Evolutionary conservation across 139 green algal species (phyloP).

Genomic region (Picochlorum costavermella): DNA sequence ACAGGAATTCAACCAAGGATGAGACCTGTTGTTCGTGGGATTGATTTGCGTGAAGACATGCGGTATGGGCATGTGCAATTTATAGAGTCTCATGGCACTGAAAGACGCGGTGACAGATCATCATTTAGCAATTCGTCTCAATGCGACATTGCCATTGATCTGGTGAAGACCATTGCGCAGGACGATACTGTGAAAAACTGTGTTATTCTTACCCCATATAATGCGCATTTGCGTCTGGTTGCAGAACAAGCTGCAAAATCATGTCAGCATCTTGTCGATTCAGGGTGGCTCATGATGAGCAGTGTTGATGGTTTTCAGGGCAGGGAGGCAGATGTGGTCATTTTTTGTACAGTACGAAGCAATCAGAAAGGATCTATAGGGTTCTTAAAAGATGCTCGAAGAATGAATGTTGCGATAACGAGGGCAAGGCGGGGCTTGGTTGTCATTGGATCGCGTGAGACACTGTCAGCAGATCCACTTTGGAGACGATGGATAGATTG

Average conservation of each 20-base stretch:
- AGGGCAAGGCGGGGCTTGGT: constrained; percentile 61
- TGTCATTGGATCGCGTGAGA: constrained; percentile 45
- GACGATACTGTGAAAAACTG: constrained; percentile 35
- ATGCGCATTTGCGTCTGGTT: constrained; percentile 43
- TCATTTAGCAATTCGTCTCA: constrained; percentile 26
- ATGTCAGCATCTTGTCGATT: background rate
- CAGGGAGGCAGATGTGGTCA: constrained; percentile 81
- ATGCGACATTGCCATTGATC: constrained; percentile 47
- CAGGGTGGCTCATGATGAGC: constrained; percentile 9
- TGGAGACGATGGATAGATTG: constrained; percentile 41
- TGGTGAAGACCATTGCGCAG: constrained; percentile 5
- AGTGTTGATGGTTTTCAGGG: constrained; percentile 67
- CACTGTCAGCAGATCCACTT: constrained; percentile 4
- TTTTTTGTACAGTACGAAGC: constrained; percentile 80
- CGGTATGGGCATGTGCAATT: background rate
- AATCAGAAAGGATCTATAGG: constrained; percentile 59
- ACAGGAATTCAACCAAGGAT: constrained; percentile 21
- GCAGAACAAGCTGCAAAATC: background rate
- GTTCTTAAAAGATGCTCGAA: constrained; percentile 74
- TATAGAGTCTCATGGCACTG: background rate
- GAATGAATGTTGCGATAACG: constrained; percentile 90
- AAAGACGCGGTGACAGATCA: background rate
- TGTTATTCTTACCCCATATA: constrained; percentile 77
- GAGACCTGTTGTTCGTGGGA: constrained; percentile 13
- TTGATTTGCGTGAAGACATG: background rate